Base-by-base conservation (phyloP, 2,329 filamentous ascomycete species). In the Sporothrix schenckii region DNA sequence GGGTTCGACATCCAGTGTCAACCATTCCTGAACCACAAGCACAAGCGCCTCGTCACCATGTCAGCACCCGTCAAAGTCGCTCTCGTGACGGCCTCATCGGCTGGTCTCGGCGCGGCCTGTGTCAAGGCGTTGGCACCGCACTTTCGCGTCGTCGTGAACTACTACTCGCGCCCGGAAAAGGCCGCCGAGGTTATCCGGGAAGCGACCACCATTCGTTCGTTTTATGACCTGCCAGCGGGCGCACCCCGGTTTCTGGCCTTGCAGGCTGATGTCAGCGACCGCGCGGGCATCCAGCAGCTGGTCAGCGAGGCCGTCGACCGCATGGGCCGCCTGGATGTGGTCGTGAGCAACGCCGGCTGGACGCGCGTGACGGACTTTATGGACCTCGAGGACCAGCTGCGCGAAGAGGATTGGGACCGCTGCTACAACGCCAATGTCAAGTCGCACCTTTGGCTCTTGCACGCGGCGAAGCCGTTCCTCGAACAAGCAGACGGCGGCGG, bases 91-190 rank as follows among this genome's bases (percentile, higher is more conserved):
- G 84, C 83, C 24, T 82, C 82, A 52, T 83, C 80, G 61, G 83
- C 91, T 74, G 92, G 92, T 3, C 85, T 94, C 52, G 92, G 92
- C 56, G 91, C 90, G 58, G 83, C 89, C 7, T 41, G 27, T 19
- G 68, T 69, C 47, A 53, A 47, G 10, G 68, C 68, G 1, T 84
- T 92, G 3, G 86, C 85, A 54, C 85, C 86, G 70, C 87, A 88
- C 49, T 92, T 93, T 74, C 89, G 92, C 70, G 81, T 94, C 16
- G 87, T 88, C 11, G 86, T 95, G 77, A 94, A 94, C 80, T 94
- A 92, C 79, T 83, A 85, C 79, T 87, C 84, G 71, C 88, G 86
- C 77, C 79, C 82, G 49, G 83, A 85, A 27, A 83, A 87, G 2
- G 92, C 91, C 9, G 80, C 87, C 54, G 80, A 83, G 13, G 81